Percentiles rank a stretch among this genome's conserved stretches.
Conservation (phyloP, 2,329 filamentous ascomycete genomes). For the Cercospora sp. region DNA sequence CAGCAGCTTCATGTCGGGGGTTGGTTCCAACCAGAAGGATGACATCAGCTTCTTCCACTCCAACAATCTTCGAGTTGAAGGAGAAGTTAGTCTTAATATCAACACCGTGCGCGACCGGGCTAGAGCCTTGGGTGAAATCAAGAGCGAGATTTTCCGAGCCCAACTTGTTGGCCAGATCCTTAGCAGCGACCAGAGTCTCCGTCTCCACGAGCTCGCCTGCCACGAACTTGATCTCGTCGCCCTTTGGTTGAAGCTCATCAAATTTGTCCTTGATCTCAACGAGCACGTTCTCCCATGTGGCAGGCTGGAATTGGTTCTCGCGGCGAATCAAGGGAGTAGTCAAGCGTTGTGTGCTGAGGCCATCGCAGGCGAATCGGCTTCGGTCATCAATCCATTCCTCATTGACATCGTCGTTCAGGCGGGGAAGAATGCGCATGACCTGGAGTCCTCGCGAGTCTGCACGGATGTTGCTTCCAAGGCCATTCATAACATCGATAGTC, state of each 20-base stretch:
- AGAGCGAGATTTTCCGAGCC: conserved; percentile 94
- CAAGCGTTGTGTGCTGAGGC: conserved; percentile 90
- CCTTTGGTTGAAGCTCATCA: conserved; percentile 75
- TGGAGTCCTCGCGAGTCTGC: conserved; percentile 91
- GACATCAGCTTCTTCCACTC: conserved; percentile 88
- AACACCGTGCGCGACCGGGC: conserved; percentile 85
- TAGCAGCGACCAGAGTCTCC: conserved; percentile 92
- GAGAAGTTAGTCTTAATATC: conserved; percentile 93
- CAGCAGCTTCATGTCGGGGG: conserved; percentile 89
- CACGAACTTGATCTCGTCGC: conserved; percentile 93
- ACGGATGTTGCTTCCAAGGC: conserved; percentile 88
- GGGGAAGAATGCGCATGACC: conserved; percentile 90
- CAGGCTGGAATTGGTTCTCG: conserved; percentile 87
- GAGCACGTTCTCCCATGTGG: conserved; percentile 92
- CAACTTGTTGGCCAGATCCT: conserved; percentile 94
- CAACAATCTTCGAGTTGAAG: conserved; percentile 94
- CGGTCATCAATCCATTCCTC: conserved; percentile 99
- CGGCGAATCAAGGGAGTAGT: conserved; percentile 88
- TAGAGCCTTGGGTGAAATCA: conserved; percentile 80
- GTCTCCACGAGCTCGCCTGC: conserved; percentile 89
- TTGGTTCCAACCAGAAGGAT: conserved; percentile 95
- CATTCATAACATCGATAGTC: conserved; percentile 91
- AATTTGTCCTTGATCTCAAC: conserved; percentile 81
- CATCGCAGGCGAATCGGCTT: conserved; percentile 92
- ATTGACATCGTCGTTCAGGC: conserved; percentile 96